Evolutionary conservation across 495 filamentous ascomycete species (phyloP).

Genomic region (Talaromyces borbonicus): DNA sequence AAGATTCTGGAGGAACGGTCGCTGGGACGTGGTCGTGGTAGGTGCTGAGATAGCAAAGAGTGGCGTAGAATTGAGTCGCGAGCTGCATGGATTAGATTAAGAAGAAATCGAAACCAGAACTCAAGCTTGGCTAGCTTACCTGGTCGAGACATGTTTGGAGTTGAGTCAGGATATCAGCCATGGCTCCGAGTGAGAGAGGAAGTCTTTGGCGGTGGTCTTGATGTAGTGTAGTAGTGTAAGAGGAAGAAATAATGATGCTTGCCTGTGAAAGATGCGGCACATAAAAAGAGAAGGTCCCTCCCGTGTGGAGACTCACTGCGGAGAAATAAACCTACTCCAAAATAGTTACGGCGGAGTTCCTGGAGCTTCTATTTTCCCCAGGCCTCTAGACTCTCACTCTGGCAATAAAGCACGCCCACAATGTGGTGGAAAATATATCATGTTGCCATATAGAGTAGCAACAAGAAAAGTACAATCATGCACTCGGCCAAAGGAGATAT

Average conservation of each 20-base stretch:
- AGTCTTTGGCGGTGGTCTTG: background rate
- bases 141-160: constrained; percentile 92
- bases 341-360: too few relatives aligned
- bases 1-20: constrained; percentile 29
- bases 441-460: background rate
- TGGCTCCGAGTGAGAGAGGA: constrained; percentile 26
- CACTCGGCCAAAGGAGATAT: background rate
- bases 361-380: too few relatives aligned
- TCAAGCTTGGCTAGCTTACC: constrained; percentile 31
- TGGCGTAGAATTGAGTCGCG: constrained; percentile 80
- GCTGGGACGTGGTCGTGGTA: constrained; percentile 71
- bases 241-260: too few relatives aligned
- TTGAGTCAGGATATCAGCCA: constrained; percentile 89
- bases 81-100: constrained; percentile 44
- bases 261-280: too few relatives aligned
- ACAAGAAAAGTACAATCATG: background rate
- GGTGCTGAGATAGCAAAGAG: constrained; percentile 68
- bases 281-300: too few relatives aligned
- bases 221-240: background rate
- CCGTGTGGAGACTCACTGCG: too few relatives aligned
- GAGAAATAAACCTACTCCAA: too few relatives aligned
- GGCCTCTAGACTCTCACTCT: too few relatives aligned
- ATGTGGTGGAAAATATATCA: too few relatives aligned
- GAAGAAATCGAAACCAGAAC: too few relatives aligned
- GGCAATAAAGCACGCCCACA: too few relatives aligned